Evolutionary conservation across 148 eudicot species (phyloP), one percentile per base, ranked within the genome.

Genomic region (Spergularia marina): DNA sequence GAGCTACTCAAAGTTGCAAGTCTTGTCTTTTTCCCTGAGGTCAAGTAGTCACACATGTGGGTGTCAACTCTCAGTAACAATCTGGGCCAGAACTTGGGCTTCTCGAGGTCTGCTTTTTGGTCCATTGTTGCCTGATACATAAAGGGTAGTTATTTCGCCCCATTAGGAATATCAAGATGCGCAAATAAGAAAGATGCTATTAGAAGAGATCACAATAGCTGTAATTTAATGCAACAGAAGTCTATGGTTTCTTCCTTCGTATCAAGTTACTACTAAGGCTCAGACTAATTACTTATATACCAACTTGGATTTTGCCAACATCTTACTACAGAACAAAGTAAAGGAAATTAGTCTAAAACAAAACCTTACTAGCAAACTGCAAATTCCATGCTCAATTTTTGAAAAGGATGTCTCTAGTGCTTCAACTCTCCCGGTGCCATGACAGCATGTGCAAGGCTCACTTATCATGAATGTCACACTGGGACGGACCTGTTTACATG

Each of bases 401-500:
- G 97, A 94, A 75, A 85, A 94, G 62, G 96, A 87, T n/a, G 97
- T 94, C 80, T 91, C 97, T 59, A 89, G 80, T 80, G 98, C 97
- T 84, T 90, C 98, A 81, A 94, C 93, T 84, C 98, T 86, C 67
- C 98, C 98, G 52, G 98, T 90, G 44, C 85, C 96, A 84, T 89
- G 89, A 84, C 98, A 94, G 84, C 86, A 90, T 62, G 84, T 67
- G 85, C 98, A 94, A 17, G 96, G 91, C 78, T 90, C 98, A 82
- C 93, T 94, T 58, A 91, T 84, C 98, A 91, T 86, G 80, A 87
- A 91, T 61, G 98, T 87, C 74, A 94, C 96, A 84, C 98, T 94
- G 18, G 97, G 96, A 77, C 98, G 89, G 68, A 94, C 98, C 98
- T 94, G 89, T 68, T 39, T 65, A 74, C 36, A 76, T 56, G 53